Evolutionary conservation across 192 early-diverging fungal species (phyloP).

Genomic region (Pilaira anomala): DNA sequence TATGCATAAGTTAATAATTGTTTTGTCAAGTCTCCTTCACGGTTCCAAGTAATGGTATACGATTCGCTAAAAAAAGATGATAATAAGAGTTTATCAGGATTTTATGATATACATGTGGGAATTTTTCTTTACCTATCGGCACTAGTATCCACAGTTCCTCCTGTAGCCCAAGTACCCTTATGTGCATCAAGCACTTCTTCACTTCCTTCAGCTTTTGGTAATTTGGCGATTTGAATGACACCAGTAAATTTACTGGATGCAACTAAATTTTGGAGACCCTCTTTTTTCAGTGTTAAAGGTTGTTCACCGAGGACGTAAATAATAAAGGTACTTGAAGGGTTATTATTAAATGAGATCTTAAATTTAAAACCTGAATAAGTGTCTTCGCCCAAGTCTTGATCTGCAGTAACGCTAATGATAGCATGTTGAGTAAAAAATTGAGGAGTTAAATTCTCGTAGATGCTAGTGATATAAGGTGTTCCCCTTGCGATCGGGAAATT

Average conservation of each 20-base stretch:
- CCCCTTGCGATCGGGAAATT: conserved; percentile 32
- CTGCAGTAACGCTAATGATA: conserved; percentile 19
- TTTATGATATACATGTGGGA: no score
- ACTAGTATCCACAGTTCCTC: conserved; percentile 15
- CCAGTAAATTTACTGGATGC: conserved; percentile 23
- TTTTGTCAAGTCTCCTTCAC: conserved; percentile 8
- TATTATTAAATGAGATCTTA: conserved; percentile 29
- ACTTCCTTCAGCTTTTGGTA: conserved; percentile 7
- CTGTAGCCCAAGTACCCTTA: conserved; percentile 23
- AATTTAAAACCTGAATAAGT: conserved; percentile 24
- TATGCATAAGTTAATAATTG: conserved; percentile 30
- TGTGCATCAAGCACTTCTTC: conserved; percentile 23
- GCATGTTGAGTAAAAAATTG: conserved; percentile 33
- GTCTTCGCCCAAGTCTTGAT: background rate
- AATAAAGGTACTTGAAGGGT: conserved; percentile 20
- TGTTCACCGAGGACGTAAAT: conserved; percentile 30
- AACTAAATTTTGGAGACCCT: conserved; percentile 10
- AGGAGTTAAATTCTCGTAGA: conserved; percentile 33
- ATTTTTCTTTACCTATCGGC: conserved; percentile 24
- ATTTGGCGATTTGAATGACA: conserved; percentile 29
- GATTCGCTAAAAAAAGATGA: background rate
- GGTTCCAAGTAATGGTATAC: conserved; percentile 33
- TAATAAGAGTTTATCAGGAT: no score
- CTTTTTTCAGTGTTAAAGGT: conserved; percentile 9
- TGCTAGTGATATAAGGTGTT: conserved; percentile 34